These are phyloP conservation scores for Epichloe gansuensis DNA, from an alignment of 2,329 filamentous ascomycete species.

Conservation along the genomic window DNA sequence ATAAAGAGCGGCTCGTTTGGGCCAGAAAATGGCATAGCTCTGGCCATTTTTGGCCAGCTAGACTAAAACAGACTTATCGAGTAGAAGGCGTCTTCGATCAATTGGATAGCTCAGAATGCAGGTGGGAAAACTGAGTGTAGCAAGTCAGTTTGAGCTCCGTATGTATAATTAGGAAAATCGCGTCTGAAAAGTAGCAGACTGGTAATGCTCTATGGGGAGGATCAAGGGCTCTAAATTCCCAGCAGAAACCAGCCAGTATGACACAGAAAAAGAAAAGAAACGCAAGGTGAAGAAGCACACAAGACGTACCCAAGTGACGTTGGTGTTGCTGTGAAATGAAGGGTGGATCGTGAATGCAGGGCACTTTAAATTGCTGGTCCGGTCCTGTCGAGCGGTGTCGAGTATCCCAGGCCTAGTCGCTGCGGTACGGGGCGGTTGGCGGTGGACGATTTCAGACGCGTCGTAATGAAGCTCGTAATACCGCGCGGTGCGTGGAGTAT, in stretches of 20 bases:
- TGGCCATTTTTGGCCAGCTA: constrained; percentile 38
- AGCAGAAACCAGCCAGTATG: background rate
- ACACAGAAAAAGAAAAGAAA: background rate
- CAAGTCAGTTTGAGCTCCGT: background rate
- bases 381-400: background rate
- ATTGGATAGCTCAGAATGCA: background rate
- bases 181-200: background rate
- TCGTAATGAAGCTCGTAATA: background rate
- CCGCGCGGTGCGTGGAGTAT: background rate
- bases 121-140: background rate
- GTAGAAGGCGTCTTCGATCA: constrained; percentile 1
- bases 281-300: background rate
- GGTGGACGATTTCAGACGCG: constrained; percentile 4
- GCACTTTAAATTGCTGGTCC: background rate
- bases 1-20: constrained; percentile 37
- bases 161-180: background rate
- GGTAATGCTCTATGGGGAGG: background rate
- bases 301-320: constrained; percentile 3
- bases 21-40: constrained; percentile 34
- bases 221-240: background rate
- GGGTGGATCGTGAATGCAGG: constrained; percentile 5
- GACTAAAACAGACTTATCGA: constrained; percentile 2
- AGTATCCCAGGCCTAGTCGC: background rate
- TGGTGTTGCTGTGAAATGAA: constrained; percentile 1
- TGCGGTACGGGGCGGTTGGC: constrained; percentile 1